Percentiles rank a stretch among this genome's conserved stretches.
These are phyloP conservation scores for Ceratocystis cacaofunesta DNA, from an alignment of 2,329 filamentous ascomycete genomes.

Conservation along the genomic window DNA sequence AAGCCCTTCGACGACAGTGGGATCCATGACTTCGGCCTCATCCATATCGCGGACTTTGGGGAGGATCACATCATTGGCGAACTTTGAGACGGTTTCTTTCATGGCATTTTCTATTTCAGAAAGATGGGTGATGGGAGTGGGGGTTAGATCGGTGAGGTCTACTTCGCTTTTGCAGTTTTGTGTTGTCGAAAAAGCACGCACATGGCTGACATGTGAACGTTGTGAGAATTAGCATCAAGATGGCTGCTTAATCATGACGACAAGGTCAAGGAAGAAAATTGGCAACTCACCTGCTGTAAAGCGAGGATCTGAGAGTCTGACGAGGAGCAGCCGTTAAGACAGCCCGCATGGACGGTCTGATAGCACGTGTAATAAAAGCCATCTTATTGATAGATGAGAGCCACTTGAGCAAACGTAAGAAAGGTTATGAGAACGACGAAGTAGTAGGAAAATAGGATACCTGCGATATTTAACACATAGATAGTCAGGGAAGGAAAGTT, in stretches of 20 bases:
- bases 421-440: not conserved
- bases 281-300: conserved; percentile 1
- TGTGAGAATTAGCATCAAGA: conserved; percentile 7
- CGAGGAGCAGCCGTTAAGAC: not conserved
- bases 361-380: conserved; percentile 16
- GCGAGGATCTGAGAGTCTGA: not conserved
- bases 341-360: conserved; percentile 10
- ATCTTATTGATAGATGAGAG: conserved; percentile 5
- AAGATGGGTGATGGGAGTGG: conserved; percentile 84
- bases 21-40: conserved; percentile 89
- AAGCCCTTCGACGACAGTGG: conserved; percentile 70
- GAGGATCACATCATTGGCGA: conserved; percentile 74
- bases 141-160: conserved; percentile 63
- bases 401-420: not conserved
- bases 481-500: not conserved
- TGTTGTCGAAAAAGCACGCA: conserved; percentile 47
- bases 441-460: not conserved
- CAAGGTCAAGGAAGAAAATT: not conserved
- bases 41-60: conserved; percentile 96
- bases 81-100: conserved; percentile 79
- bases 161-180: conserved; percentile 35
- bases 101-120: conserved; percentile 83
- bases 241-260: not conserved
- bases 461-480: conserved; percentile 1
- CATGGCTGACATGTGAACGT: conserved; percentile 20